A percentile compares a stretch with the other conserved stretches of the same genome.
Conservation (phyloP, 1,139 yeast species). For the Nakaseomyces glabratus region DNA sequence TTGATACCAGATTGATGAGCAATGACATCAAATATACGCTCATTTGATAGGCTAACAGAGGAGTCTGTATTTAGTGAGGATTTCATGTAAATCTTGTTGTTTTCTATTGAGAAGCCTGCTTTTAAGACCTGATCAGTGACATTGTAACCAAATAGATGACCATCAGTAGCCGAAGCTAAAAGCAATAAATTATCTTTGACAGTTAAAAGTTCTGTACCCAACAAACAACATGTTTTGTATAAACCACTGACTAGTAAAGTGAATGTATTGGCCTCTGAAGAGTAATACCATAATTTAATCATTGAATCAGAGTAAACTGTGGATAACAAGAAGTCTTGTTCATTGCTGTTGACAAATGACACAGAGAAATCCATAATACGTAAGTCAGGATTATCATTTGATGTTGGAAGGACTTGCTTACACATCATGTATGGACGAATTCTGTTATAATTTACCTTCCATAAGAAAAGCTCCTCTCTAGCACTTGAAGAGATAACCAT, state of each 20-base stretch:
- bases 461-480: conserved; percentile 75
- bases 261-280: conserved; percentile 35
- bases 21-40: conserved; percentile 1
- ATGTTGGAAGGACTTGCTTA: conserved; percentile 41
- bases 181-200: conserved; percentile 33
- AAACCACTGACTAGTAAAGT: conserved; percentile 38
- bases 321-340: conserved; percentile 39
- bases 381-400: conserved; percentile 58
- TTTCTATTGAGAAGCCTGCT: conserved; percentile 3
- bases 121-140: conserved; percentile 31
- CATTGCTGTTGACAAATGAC: conserved; percentile 26
- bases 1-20: conserved; percentile 84
- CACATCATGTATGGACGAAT: conserved; percentile 39
- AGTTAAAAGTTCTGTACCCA: conserved; percentile 46
- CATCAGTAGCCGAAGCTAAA: conserved; percentile 73
- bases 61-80: neutral
- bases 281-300: conserved; percentile 56
- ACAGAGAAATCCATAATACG: conserved; percentile 79
- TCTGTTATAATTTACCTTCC: conserved; percentile 46
- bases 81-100: neutral
- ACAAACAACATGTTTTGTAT: conserved; percentile 69
- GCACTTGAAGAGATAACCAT: conserved; percentile 70
- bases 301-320: conserved; percentile 82
- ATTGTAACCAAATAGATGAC: conserved; percentile 58
- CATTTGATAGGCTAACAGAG: neutral